Base-by-base conservation (phyloP, 352 stramenopile genomes). In the Globisporangium spiculum region DNA sequence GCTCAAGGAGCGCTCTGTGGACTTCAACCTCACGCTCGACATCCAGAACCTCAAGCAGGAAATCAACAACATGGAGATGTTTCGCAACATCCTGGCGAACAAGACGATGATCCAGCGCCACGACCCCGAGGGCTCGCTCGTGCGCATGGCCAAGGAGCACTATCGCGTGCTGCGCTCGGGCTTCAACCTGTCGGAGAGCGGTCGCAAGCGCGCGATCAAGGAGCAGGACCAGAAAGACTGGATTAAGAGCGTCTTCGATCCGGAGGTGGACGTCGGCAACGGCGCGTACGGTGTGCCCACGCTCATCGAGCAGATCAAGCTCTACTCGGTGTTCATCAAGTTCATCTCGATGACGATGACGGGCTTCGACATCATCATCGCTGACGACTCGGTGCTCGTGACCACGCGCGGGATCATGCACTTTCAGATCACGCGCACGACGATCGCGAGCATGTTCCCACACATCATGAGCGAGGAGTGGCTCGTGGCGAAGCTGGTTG, bases 1-100 rank as follows among this genome's bases (percentile, higher is more conserved):
- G n/a, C 59, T 70, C 53, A 71, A 68, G 34, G 72, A 81, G 58
- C 65, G 68, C 44, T 61, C 75, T 3, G 62, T 68, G 8, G 27
- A 60, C 9, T 76, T 73, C 62, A 76, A 76, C n/a, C 58, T 81
- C 38, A 60, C 68, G 55, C 67, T 81, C 20, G 72, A 81, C 55
- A 57, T 79, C 38, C 66, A 79, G 60, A 65, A 67, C 22, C 57
- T 81, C 41, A 60, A 69, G 46, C 75, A 77, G 57, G 75, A 77
- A 65, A 75, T 81, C 58, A 55, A 66, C 9, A 65, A 70, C 54
- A 68, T 79, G 12, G 50, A 63, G 32, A 67, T 67, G 34, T 60
- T 71, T 26, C 66, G 69, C 6, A 64, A 73, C 6, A 71, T 81
- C 32, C 72, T 80, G 2, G 50, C 48, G 3, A 34, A 70, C 27